A percentile compares a stretch with the other conserved stretches of the same genome.
phyloP scores from a whole-genome alignment of 768 basidiomycete species.

The Mycena metata region DNA sequence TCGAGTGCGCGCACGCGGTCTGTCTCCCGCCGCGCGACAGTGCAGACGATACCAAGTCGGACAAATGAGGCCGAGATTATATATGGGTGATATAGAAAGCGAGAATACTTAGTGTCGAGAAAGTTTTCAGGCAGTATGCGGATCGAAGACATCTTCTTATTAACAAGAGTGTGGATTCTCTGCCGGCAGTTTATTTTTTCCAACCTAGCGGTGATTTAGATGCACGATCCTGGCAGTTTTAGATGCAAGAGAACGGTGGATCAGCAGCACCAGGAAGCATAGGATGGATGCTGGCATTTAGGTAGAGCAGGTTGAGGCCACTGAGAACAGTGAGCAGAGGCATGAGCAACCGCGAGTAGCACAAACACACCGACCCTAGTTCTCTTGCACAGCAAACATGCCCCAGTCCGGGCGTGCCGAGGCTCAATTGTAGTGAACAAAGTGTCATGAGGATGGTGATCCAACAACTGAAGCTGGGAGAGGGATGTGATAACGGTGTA shows the following conservation, averaged over 20 bases:
- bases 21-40: conserved; percentile 21
- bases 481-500: too few relatives aligned
- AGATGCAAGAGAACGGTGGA: background rate
- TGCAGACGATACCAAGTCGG: conserved; percentile 8
- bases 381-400: too few relatives aligned
- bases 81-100: conserved; percentile 15
- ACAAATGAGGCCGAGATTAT: conserved; percentile 18
- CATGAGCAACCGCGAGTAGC: too few relatives aligned
- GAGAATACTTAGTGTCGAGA: conserved; percentile 17
- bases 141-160: conserved; percentile 8
- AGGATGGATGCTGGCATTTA: background rate
- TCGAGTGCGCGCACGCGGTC: conserved; percentile 26
- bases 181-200: background rate
- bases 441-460: too few relatives aligned
- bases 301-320: background rate
- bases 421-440: too few relatives aligned
- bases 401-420: too few relatives aligned
- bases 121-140: conserved; percentile 3
- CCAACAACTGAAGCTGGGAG: too few relatives aligned
- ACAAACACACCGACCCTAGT: too few relatives aligned
- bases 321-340: too few relatives aligned
- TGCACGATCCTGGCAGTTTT: background rate
- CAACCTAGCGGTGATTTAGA: background rate
- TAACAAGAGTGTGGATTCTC: conserved; percentile 11
- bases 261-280: background rate